A percentile compares a stretch with the other conserved stretches of the same genome.
Conservation (phyloP, 345 rosid species). For the Hibiscus mutabilis region DNA sequence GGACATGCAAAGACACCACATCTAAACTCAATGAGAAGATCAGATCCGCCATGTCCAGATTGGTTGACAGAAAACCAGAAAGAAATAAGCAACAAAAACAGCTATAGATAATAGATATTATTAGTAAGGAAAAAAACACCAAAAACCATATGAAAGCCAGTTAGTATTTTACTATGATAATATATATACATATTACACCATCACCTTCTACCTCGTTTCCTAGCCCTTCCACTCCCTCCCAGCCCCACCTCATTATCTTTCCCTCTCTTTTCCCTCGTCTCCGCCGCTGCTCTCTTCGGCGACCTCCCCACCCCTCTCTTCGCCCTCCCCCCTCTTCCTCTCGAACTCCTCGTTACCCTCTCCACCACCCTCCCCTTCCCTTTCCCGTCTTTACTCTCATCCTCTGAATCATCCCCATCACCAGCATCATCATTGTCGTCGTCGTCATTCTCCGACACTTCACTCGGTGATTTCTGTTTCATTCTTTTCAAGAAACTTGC, state of each 20-base stretch:
- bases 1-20: too few species aligned
- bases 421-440: not conserved
- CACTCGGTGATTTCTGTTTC: constrained; percentile 40
- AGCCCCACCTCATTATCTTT: constrained; percentile 20
- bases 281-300: constrained; percentile 18
- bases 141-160: not conserved
- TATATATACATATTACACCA: constrained; percentile 10
- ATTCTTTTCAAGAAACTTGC: constrained; percentile 45
- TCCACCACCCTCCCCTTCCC: constrained; percentile 10
- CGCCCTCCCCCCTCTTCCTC: constrained; percentile 27
- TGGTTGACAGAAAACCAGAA: too few species aligned
- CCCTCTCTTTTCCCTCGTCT: constrained; percentile 24
- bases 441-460: constrained; percentile 8
- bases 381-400: constrained; percentile 17
- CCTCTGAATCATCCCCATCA: constrained; percentile 6
- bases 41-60: too few species aligned
- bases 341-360: constrained; percentile 34
- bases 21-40: too few species aligned
- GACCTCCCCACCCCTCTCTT: constrained; percentile 36
- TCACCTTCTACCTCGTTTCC: constrained; percentile 40
- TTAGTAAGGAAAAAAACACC: not conserved
- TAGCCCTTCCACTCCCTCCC: constrained; percentile 23
- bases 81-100: not conserved
- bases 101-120: not conserved
- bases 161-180: not conserved